A percentile compares a stretch with the other conserved stretches of the same genome.
phyloP scores from a whole-genome alignment of 495 filamentous ascomycete genomes.

The Filosporella fistucella region DNA sequence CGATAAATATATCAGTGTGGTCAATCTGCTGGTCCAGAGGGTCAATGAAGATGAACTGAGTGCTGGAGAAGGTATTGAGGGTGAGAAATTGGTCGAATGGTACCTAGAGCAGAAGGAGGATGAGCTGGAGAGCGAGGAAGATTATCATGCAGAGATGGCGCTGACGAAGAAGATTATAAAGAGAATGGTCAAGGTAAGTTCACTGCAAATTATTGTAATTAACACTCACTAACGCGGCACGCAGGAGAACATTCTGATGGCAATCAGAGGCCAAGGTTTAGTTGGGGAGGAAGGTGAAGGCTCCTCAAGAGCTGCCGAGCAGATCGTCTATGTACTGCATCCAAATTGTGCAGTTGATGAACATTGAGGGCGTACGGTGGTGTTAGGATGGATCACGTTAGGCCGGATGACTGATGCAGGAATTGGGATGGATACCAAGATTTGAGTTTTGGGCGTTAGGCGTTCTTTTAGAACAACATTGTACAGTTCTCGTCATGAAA shows the following conservation, averaged over 20 bases:
- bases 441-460: conserved; percentile 6
- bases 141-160: conserved; percentile 68
- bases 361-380: background rate
- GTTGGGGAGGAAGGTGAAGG: conserved; percentile 47
- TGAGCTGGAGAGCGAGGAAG: conserved; percentile 75
- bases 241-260: conserved; percentile 90
- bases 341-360: conserved; percentile 89
- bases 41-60: conserved; percentile 72
- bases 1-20: conserved; percentile 88
- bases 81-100: conserved; percentile 82
- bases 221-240: conserved; percentile 16
- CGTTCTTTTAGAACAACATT: conserved; percentile 5
- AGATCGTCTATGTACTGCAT: conserved; percentile 84
- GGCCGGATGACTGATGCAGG: background rate
- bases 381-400: conserved; percentile 13
- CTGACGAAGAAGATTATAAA: conserved; percentile 86
- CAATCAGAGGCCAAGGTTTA: conserved; percentile 79
- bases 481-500: background rate
- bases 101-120: conserved; percentile 92
- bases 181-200: conserved; percentile 90
- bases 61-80: conserved; percentile 81
- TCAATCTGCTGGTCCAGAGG: conserved; percentile 76
- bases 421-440: conserved; percentile 14
- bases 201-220: background rate
- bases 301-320: conserved; percentile 36